Conservation (phyloP, 1,284 basidiomycete genomes). For the Meira nashicola region DNA sequence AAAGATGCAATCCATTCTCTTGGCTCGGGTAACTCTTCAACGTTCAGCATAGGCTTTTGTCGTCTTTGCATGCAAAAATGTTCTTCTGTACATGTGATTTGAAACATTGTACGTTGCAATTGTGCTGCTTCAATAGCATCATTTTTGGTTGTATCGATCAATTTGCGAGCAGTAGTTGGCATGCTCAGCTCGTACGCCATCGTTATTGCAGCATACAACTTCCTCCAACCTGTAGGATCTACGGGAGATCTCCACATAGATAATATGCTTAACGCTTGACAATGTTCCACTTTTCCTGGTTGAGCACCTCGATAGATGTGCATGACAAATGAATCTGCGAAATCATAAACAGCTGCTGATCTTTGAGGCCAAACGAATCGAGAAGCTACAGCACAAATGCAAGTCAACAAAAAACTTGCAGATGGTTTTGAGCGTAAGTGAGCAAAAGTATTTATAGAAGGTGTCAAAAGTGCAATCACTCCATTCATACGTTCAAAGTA, state of each 20-base stretch:
- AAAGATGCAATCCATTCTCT: background rate
- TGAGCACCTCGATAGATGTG: background rate
- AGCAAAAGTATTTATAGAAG: background rate
- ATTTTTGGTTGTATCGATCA: background rate
- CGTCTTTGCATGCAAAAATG: background rate
- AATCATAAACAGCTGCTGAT: background rate
- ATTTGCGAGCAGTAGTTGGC: background rate
- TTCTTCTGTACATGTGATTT: background rate
- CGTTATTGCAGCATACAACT: background rate
- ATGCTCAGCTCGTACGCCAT: background rate
- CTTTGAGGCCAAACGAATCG: background rate
- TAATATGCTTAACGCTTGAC: background rate
- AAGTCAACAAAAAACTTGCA: background rate
- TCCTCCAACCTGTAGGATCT: background rate
- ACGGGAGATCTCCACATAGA: background rate
- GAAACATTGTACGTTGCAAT: background rate
- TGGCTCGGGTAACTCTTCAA: background rate
- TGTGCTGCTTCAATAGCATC: background rate
- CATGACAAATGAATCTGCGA: background rate
- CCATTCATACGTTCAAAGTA: conserved; percentile 1
- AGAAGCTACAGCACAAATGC: background rate
- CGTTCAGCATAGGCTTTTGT: background rate
- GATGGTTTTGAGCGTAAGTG: background rate
- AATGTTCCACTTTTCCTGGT: background rate
- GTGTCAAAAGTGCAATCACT: background rate